phyloP scores from a whole-genome alignment of 2,329 filamentous ascomycete species.

The Pestalotiopsis sp. region DNA sequence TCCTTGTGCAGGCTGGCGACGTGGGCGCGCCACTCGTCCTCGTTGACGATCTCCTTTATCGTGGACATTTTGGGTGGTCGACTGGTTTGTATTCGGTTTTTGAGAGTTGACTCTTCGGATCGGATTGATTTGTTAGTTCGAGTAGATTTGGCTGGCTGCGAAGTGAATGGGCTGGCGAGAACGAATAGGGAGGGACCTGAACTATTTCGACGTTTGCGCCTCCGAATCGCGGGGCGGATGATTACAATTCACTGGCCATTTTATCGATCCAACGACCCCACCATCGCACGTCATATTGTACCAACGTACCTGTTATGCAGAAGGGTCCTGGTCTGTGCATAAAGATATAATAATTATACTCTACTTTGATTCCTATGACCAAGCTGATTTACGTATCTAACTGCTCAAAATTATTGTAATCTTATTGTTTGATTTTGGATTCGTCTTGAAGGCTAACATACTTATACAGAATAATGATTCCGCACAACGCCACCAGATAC shows the following conservation, averaged over 20 bases:
- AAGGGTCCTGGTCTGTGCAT: not conserved
- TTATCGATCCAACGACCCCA: constrained; percentile 5
- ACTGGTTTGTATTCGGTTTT: not conserved
- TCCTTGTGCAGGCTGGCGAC: constrained; percentile 65
- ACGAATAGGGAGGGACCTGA: not conserved
- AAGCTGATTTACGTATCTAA: not conserved
- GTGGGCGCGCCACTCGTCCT: constrained; percentile 71
- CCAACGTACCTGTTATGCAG: not conserved
- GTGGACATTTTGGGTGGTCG: constrained; percentile 59
- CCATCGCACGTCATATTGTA: constrained; percentile 6
- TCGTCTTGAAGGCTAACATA: not conserved
- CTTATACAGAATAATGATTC: not conserved
- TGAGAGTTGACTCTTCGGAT: not conserved
- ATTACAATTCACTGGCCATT: constrained; percentile 4
- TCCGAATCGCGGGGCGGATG: constrained; percentile 8
- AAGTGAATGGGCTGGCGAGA: not conserved
- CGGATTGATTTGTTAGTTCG: not conserved
- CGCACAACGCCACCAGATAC: too few species aligned
- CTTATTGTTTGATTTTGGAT: not conserved
- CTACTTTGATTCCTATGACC: not conserved
- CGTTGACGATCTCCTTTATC: constrained; percentile 74
- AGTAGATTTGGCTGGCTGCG: not conserved
- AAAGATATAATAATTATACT: not conserved
- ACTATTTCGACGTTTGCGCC: not conserved
- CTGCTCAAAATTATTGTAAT: too few species aligned